phyloP scores from a whole-genome alignment of 768 basidiomycete species.

The Heimioporus sp. region DNA sequence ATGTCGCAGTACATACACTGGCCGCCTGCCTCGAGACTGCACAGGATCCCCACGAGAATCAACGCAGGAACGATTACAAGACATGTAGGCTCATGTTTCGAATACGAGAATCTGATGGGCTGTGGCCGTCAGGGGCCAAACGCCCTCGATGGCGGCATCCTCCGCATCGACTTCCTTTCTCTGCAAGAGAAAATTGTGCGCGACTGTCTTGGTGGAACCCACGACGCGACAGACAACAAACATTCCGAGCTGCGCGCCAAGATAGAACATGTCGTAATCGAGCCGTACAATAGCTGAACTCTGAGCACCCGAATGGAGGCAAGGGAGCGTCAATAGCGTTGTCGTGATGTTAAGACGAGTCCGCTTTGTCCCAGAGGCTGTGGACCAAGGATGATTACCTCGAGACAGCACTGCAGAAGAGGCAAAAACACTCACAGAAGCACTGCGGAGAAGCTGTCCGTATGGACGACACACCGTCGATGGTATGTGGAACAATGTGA shows the following conservation, averaged over 20 bases:
- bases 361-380: conserved; percentile 19
- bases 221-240: conserved; percentile 24
- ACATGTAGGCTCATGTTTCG: conserved; percentile 6
- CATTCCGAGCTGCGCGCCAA: conserved; percentile 27
- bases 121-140: conserved; percentile 30
- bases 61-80: not conserved
- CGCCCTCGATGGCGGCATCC: conserved; percentile 24
- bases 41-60: conserved; percentile 1
- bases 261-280: conserved; percentile 31
- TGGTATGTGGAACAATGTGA: not conserved
- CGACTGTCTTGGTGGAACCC: conserved; percentile 15
- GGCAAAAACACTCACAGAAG: conserved; percentile 20
- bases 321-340: conserved; percentile 24
- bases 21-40: not conserved
- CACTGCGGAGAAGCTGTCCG: conserved; percentile 1
- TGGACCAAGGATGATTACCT: not conserved
- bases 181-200: conserved; percentile 31
- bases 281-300: conserved; percentile 9
- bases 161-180: conserved; percentile 29
- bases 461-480: not conserved
- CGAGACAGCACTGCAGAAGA: not conserved
- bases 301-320: conserved; percentile 18
- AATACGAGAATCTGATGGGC: conserved; percentile 34
- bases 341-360: conserved; percentile 28
- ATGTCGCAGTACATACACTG: not conserved